phyloP scores from a whole-genome alignment of 768 basidiomycete species.

The Serendipita sp. region DNA sequence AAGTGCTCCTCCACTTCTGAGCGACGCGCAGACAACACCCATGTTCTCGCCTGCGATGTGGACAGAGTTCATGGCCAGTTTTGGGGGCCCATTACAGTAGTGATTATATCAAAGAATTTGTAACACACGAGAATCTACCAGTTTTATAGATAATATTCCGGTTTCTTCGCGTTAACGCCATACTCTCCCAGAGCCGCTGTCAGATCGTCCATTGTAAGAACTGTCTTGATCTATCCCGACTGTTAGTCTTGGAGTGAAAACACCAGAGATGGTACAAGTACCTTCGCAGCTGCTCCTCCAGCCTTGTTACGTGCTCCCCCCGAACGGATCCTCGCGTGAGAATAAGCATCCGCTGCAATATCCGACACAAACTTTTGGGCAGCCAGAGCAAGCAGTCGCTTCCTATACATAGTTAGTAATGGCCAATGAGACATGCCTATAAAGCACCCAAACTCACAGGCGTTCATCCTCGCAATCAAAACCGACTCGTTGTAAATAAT shows the following conservation, averaged over 20 bases:
- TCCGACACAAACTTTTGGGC: constrained; percentile 97
- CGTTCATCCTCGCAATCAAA: constrained; percentile 92
- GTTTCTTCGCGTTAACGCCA: constrained; percentile 84
- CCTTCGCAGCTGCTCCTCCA: constrained; percentile 50
- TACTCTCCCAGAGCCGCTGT: constrained; percentile 88
- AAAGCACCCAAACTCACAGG: constrained; percentile 35
- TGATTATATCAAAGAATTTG: background rate
- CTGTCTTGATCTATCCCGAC: constrained; percentile 76
- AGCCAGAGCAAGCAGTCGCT: constrained; percentile 84
- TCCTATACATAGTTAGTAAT: constrained; percentile 29
- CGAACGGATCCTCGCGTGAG: constrained; percentile 81
- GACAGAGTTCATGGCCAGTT: background rate
- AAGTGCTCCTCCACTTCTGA: background rate
- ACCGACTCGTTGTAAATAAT: constrained; percentile 88
- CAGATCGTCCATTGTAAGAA: constrained; percentile 93
- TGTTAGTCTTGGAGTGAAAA: constrained; percentile 15
- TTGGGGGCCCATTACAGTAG: background rate
- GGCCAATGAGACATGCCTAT: background rate
- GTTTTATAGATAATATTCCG: constrained; percentile 70
- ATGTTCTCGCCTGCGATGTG: background rate
- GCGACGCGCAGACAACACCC: background rate
- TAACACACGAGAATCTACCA: constrained; percentile 5
- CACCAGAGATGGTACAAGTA: constrained; percentile 17
- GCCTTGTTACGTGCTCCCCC: constrained; percentile 46
- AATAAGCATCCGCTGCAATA: constrained; percentile 90